Conservation (phyloP, 1,139 yeast genomes). For the Taphrina wiesneri region DNA sequence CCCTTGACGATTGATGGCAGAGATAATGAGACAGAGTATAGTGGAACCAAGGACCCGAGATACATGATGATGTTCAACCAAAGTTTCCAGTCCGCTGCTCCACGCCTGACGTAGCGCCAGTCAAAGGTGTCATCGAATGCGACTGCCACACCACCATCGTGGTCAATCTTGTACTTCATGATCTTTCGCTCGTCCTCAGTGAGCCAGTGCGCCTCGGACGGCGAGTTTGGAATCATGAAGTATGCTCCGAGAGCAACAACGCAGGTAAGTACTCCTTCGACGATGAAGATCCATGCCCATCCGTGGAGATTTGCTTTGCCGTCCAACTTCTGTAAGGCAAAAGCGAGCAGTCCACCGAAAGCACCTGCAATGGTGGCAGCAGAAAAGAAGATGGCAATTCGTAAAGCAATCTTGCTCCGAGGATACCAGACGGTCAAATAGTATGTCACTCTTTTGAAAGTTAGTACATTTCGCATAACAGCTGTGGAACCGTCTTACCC, state of each 20-base stretch:
- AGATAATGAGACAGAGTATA: constrained; percentile 43
- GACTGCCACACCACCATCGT: constrained; percentile 25
- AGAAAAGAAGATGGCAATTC: constrained; percentile 66
- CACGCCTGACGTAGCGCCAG: constrained; percentile 31
- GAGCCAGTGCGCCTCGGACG: constrained; percentile 59
- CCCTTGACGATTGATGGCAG: constrained; percentile 45
- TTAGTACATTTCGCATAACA: not conserved
- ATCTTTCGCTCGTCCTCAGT: constrained; percentile 46
- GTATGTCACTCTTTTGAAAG: constrained; percentile 42
- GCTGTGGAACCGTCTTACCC: constrained; percentile 41
- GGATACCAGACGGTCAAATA: constrained; percentile 49
- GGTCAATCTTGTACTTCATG: constrained; percentile 18
- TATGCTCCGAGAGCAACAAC: constrained; percentile 63
- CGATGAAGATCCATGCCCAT: constrained; percentile 53
- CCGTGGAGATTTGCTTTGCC: constrained; percentile 59
- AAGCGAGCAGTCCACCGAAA: constrained; percentile 73
- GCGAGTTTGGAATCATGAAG: constrained; percentile 72
- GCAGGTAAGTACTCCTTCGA: constrained; percentile 71
- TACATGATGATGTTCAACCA: constrained; percentile 28
- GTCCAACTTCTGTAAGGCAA: constrained; percentile 30
- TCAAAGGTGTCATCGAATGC: constrained; percentile 30
- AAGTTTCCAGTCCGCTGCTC: constrained; percentile 29
- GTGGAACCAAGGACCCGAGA: constrained; percentile 29
- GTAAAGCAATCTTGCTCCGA: constrained; percentile 63
- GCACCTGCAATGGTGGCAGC: constrained; percentile 78